Base-by-base conservation (phyloP, 2,329 filamentous ascomycete genomes). In the Alternaria rosae region DNA sequence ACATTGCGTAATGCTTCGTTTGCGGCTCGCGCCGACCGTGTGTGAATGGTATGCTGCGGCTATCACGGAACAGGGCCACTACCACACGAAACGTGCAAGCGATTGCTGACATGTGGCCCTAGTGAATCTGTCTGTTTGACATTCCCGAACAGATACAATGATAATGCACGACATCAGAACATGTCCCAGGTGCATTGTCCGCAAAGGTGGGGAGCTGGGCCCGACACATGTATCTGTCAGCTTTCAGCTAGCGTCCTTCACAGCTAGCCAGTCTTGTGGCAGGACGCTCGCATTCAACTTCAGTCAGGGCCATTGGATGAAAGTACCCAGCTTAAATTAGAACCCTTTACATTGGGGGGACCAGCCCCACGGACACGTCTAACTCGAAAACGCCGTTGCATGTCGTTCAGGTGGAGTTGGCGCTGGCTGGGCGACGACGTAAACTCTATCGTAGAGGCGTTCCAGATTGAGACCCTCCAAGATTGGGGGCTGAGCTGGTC, bases 121-220 rank as follows among this genome's bases (percentile, higher is more conserved):
- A 12, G 32, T 32, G 23, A 51, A 30, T 51, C 47, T 23, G 13
- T 32, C 50, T 41, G 50, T 26, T 53, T 44, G 17, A 17, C 30
- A 42, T 52, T 44, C 28, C 17, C 47, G 28, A 35, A 30, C 28
- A 21, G 17, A 50, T 20, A 32, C 32, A 13, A 13, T 60, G 44
- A 60, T 28, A 42, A 60, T 60, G 57, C 57, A 60, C 57, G 57
- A 60, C 57, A 60, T 60, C 17, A 43, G 17, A 30, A 21, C 21
- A 48, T 43, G 52, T 44, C 28, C 32, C 32, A 35, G 32, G 32
- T 35, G 15, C 51, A 20, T 21, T 26, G 7, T 45, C 44, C 44
- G 51, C 44, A 17, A 20, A 32, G 51, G 23, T 28, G 45, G 45
- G 12, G 45, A 50, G 10, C n/a, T 20, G 51, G 48, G 30, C 48